These are phyloP conservation scores for Lasiosphaeria ovina DNA, from an alignment of 495 filamentous ascomycete species.

Conservation along the genomic window DNA sequence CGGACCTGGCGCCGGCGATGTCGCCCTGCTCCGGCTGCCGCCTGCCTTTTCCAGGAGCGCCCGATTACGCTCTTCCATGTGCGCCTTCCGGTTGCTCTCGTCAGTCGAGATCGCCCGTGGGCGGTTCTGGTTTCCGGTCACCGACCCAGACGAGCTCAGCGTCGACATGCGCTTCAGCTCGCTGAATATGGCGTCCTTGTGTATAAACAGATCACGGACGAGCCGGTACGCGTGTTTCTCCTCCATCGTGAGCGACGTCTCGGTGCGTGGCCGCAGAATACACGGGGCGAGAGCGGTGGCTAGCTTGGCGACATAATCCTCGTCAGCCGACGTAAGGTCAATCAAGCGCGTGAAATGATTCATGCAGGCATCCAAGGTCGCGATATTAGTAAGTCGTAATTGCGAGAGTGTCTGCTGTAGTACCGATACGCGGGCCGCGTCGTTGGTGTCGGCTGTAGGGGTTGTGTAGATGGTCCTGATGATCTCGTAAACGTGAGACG, in stretches of 20 bases:
- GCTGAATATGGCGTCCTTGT: conserved; percentile 93
- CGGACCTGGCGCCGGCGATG: conserved; percentile 67
- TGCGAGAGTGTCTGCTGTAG: conserved; percentile 95
- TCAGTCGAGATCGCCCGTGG: conserved; percentile 91
- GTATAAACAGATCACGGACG: conserved; percentile 85
- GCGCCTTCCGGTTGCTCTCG: conserved; percentile 88
- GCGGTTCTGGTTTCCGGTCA: conserved; percentile 51
- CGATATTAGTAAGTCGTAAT: conserved; percentile 94
- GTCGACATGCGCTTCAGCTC: conserved; percentile 91
- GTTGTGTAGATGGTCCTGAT: conserved; percentile 95
- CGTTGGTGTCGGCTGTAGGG: conserved; percentile 66
- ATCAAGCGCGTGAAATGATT: conserved; percentile 97
- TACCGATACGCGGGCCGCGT: conserved; percentile 76
- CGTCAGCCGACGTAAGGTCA: conserved; percentile 93
- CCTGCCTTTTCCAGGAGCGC: conserved; percentile 66
- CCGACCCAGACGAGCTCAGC: conserved; percentile 52
- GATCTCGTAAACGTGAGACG: conserved; percentile 98
- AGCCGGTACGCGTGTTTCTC: conserved; percentile 92
- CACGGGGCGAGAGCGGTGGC: conserved; percentile 80
- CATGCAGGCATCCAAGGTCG: conserved; percentile 94
- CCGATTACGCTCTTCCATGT: conserved; percentile 87
- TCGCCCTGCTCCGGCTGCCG: conserved; percentile 62
- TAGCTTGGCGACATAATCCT: conserved; percentile 74
- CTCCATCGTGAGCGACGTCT: conserved; percentile 89
- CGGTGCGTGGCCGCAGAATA: conserved; percentile 78